These are phyloP conservation scores for Curvularia sp. DNA, from an alignment of 2,329 filamentous ascomycete species.

Conservation along the genomic window DNA sequence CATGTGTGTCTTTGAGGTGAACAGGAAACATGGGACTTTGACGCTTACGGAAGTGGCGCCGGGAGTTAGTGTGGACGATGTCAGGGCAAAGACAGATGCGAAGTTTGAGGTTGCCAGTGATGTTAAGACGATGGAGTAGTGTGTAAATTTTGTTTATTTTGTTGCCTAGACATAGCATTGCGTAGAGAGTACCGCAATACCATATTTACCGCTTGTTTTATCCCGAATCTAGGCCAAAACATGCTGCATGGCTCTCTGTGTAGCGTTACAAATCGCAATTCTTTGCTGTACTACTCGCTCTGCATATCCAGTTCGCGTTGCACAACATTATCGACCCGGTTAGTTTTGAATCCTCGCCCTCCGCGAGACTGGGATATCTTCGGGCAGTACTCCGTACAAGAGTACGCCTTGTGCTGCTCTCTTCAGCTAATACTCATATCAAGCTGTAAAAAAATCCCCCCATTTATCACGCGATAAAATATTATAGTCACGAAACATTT, in stretches of 20 bases:
- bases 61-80: slow-evolving; percentile 84
- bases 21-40: slow-evolving; percentile 67
- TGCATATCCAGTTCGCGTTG: background rate
- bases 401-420: background rate
- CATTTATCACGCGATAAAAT: background rate
- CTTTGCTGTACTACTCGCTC: background rate
- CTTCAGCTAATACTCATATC: background rate
- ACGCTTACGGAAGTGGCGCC: slow-evolving; percentile 84
- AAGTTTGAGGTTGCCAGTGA: slow-evolving; percentile 79
- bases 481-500: no score
- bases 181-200: background rate
- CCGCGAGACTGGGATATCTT: background rate
- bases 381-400: no score
- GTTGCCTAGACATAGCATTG: background rate
- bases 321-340: background rate
- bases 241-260: background rate
- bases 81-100: slow-evolving; percentile 85
- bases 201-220: background rate
- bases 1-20: slow-evolving; percentile 66
- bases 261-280: background rate
- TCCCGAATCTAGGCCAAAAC: background rate
- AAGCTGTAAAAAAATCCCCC: background rate
- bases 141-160: background rate
- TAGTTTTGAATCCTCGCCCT: background rate
- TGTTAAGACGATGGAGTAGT: slow-evolving; percentile 73